Conservation (phyloP, 768 basidiomycete genomes). For the Pulveroboletus sp. region DNA sequence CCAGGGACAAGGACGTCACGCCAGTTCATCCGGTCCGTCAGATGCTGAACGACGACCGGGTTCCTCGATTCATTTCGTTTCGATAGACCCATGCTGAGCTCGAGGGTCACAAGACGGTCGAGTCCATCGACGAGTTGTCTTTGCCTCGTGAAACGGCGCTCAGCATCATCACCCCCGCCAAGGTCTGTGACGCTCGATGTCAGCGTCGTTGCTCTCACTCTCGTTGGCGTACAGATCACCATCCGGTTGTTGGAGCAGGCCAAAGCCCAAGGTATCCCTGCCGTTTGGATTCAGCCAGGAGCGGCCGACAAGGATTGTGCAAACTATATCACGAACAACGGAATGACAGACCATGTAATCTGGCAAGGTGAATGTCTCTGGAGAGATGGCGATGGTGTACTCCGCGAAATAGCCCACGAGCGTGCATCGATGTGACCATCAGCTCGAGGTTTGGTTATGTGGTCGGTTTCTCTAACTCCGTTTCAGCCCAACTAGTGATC, state of each 20-base stretch:
- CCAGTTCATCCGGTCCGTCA: slow-evolving; percentile 70
- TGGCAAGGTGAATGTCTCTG: slow-evolving; percentile 83
- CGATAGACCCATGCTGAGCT: slow-evolving; percentile 64
- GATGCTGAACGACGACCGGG: not conserved
- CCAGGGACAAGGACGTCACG: slow-evolving; percentile 52
- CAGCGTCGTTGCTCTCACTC: not conserved
- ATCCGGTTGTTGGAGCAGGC: slow-evolving; percentile 62
- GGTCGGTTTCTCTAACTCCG: not conserved
- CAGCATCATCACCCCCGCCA: slow-evolving; percentile 74
- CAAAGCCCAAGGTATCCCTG: slow-evolving; percentile 63
- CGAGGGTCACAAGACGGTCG: slow-evolving; percentile 58
- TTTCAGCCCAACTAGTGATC: not conserved
- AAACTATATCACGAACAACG: slow-evolving; percentile 62
- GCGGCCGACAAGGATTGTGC: slow-evolving; percentile 67
- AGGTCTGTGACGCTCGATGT: slow-evolving; percentile 36
- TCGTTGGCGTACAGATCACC: slow-evolving; percentile 52
- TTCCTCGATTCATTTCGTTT: not conserved
- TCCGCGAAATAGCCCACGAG: slow-evolving; percentile 22
- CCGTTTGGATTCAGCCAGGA: slow-evolving; percentile 89
- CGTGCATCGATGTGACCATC: slow-evolving; percentile 17
- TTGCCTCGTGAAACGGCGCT: slow-evolving; percentile 65
- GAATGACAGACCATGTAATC: slow-evolving; percentile 63
- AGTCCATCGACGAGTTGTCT: slow-evolving; percentile 52
- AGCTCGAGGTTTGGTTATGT: not conserved
- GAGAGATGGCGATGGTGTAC: slow-evolving; percentile 63